Conservation (phyloP, 371 early-diverging fungal species). For the Chytridium lagenaria region DNA sequence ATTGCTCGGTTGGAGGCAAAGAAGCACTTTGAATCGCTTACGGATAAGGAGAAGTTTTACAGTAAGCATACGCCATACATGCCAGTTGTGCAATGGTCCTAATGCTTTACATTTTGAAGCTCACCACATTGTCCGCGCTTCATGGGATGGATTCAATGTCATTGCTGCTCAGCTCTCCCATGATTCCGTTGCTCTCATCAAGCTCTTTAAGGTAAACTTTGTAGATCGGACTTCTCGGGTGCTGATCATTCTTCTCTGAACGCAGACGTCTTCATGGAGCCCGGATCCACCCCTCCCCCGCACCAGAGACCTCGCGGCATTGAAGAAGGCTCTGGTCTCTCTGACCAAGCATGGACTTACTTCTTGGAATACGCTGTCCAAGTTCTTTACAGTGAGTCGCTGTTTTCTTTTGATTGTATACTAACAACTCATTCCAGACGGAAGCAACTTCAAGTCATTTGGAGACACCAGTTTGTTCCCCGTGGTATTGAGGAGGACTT, state of each 20-base stretch:
- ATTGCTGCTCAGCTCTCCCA: constrained; percentile 56
- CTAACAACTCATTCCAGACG: constrained; percentile 29
- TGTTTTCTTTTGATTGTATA: neutral
- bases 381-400: constrained; percentile 33
- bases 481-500: constrained; percentile 45
- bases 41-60: constrained; percentile 60
- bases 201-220: constrained; percentile 27
- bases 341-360: constrained; percentile 57
- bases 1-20: constrained; percentile 60
- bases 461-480: constrained; percentile 71
- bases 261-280: neutral
- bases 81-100: neutral
- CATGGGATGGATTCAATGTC: constrained; percentile 64
- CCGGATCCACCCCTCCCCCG: constrained; percentile 1
- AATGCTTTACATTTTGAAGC: constrained; percentile 35
- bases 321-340: constrained; percentile 52
- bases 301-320: neutral
- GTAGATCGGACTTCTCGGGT: neutral
- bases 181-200: constrained; percentile 37
- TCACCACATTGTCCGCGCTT: constrained; percentile 65
- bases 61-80: constrained; percentile 2
- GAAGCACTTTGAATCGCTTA: constrained; percentile 60
- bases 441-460: constrained; percentile 67
- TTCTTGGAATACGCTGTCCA: constrained; percentile 61
- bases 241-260: constrained; percentile 1